Base-by-base conservation (phyloP, 768 basidiomycete genomes). In the Gyrodon lividus region DNA sequence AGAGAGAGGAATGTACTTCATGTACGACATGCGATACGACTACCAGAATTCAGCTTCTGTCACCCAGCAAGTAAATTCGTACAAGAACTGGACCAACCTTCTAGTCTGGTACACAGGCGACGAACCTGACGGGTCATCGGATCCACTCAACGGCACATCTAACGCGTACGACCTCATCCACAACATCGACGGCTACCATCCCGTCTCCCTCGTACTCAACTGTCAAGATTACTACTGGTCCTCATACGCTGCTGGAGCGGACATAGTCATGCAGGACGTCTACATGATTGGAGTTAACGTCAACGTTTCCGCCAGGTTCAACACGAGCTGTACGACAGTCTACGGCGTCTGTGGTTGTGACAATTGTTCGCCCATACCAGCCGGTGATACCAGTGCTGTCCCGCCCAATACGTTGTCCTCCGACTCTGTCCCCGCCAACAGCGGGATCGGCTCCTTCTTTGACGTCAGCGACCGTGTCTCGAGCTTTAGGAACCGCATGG, bases 1-100 rank as follows among this genome's bases (percentile, higher is more conserved):
- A 61, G 77, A 84, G 52, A 79, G 82, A 0, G 79, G 78, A 0
- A 16, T 66, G 42, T 91, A 85, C 59, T 73, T 91, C 41, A 88
- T 90, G 81, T 92, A 89, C 57, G 87, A 91, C 63, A 89, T 92
- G 89, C 78, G 88, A 54, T 74, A 68, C 78, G 75, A 74, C 1
- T 91, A 89, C 70, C 78, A 76, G 74, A 80, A 89, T 59, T 58
- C 69, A 10, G 74, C 77, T 20, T 74, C 77, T 4, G 81, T 91
- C 20, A 80, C 78, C 0, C 76, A 76, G 38, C 77, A 91, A 68
- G 87, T 91, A 17, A 82, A 83, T 56, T 70, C 67, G 33, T 77
- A 89, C 70, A 87, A 87, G 63, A 77, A 75, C 30, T 77, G 85
- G 37, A 70, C 81, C 0, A 89, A 87, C 55, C 76, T 91, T 22